Base-by-base conservation (phyloP, 2,329 filamentous ascomycete genomes). In the Claviceps capensis region DNA sequence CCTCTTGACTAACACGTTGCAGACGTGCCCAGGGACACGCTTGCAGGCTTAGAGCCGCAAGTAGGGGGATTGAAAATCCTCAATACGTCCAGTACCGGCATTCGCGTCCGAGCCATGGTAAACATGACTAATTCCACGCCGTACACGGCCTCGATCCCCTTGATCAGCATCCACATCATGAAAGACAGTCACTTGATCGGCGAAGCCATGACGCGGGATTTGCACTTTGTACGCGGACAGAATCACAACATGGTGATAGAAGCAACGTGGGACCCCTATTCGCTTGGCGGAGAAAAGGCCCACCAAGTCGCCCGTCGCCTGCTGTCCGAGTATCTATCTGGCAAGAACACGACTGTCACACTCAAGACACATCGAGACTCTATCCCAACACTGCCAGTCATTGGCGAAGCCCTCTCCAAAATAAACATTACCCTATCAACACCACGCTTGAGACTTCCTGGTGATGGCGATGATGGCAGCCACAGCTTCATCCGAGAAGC, bases 121-220 rank as follows among this genome's bases (percentile, higher is more conserved):
- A 95, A 93, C 63, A 76, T 95, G 54, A 94, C 87, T 4, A 98
- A 98, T 62, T 90, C 91, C 1, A 95, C 90, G 0, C 77, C 83
- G 4, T 96, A 97, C 65, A 83, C 86, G 4, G 90, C 88, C 4
- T 74, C 73, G 2, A 74, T 97, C n/a, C 91, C 91, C 1, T 91
- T 82, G 56, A 69, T 88, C 56, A 89, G 85, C 63, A 76, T 95
- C 44, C 80, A 89, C 55, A 69, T 97, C 43, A 65, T 86, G 34
- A 82, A 81, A 60, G 90, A 94, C 60, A 81, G 76, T 11, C 83
- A 83, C 0, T 65, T 85, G 7, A 72, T 98, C 37, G 93, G 86
- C 36, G 85, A 91, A 63, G 83, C 86, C 13, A 84, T 77, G 0
- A 79, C 82, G 2, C 72, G 74, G 52, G 72, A 90, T 60, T 62